Evolutionary conservation across 306 rosid genomes (phyloP), one percentile per base, ranked within the genome.

Genomic region (Cucumis sativus): DNA sequence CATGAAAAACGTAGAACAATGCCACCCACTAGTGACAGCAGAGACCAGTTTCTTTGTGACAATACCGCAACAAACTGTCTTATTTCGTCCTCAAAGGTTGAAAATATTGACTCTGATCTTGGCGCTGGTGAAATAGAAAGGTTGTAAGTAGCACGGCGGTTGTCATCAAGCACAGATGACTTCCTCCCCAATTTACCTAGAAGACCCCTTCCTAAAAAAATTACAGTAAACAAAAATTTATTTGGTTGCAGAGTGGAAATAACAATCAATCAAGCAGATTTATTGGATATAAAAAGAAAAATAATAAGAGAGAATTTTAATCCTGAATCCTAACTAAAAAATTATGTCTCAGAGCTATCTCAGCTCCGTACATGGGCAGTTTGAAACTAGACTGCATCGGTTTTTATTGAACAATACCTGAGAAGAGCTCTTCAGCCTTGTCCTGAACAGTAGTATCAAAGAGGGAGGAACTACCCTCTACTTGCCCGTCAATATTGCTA

Each of bases 41-140:
- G 74, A 74, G 57, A 71, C 57, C 64, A 75, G 74, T 83, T 59
- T 82, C 63, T 54, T 54, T 10, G 79, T 64, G 70, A 88, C 95
- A 69, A 8, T 89, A 96, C 99, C 74, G 92, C 91, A 80, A 96
- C 97, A 79, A 96, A 82, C 85, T 92, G 97, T 89, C 91, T 92
- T 69, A 85, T 66, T 88, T 96, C 99, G 75, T 89, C 84, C 84
- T 96, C 97, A 45, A 96, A 96, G 20, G 98, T 91, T 6, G 90
- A 70, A 71, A 96, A 85, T 76, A 89, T 80, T 61, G 98, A 92
- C 76, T 96, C 98, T 66, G 97, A 85, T 84, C 84, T 83, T 51
- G 83, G 75, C 21, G 43, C 82, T 33, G 92, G 90, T 81, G 79
- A 89, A 79, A 77, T 82, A 70, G 89, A 84, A 55, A 66, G 71